phyloP scores from a whole-genome alignment of 2,329 filamentous ascomycete species.

The Cercospora sp. region DNA sequence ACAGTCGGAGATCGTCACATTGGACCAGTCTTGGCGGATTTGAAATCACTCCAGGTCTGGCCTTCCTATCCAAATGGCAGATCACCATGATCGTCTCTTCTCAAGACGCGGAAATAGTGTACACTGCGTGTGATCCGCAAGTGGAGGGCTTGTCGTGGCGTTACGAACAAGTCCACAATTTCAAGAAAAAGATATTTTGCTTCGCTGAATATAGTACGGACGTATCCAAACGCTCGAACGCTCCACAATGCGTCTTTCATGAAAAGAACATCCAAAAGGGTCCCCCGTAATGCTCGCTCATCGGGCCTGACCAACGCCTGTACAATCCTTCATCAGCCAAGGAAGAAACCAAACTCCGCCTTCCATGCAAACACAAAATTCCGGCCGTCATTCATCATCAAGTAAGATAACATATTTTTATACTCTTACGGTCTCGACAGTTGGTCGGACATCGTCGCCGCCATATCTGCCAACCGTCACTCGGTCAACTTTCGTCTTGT shows the following conservation, averaged over 20 bases:
- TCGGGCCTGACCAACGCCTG: background rate
- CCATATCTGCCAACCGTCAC: slow-evolving; percentile 52
- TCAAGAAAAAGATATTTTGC: background rate
- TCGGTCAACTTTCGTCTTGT: slow-evolving; percentile 47
- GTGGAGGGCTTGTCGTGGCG: background rate
- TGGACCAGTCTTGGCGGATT: background rate
- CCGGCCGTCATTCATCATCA: slow-evolving; percentile 12
- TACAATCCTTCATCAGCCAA: background rate
- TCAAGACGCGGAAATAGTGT: background rate
- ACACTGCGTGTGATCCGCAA: background rate
- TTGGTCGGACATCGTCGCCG: slow-evolving; percentile 39
- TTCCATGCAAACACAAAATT: slow-evolving; percentile 4
- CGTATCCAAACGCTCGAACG: slow-evolving; percentile 6
- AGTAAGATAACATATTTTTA: background rate
- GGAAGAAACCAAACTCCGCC: background rate
- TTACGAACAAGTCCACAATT: background rate
- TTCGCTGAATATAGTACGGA: background rate
- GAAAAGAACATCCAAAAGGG: background rate
- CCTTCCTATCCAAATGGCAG: background rate
- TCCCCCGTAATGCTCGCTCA: background rate
- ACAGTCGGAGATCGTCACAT: background rate
- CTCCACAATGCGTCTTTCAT: slow-evolving; percentile 3
- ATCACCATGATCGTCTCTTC: background rate
- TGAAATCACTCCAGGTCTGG: background rate
- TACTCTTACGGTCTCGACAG: slow-evolving; percentile 6